Evolutionary conservation across 306 rosid species (phyloP), one percentile per base, ranked within the genome.

Genomic region (Inga leiocalycina): DNA sequence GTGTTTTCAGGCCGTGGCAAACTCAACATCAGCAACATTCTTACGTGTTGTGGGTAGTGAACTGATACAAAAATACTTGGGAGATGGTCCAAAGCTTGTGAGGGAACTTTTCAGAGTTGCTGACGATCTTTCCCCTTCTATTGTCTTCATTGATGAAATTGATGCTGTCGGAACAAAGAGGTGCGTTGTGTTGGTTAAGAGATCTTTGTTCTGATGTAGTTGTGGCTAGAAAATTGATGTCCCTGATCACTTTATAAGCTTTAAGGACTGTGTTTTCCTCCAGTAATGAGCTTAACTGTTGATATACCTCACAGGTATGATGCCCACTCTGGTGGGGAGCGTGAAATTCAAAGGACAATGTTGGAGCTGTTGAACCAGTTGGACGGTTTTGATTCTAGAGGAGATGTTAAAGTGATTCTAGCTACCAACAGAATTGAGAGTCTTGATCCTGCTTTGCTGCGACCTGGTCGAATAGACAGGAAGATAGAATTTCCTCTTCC

Each of bases 41-140:
- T 88, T 96, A 77, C 98, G 99, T 75, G 99, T 96, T 81, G 99
- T 96, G 88, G 99, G 99, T 48, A 96, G 99, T 89, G 99, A 96
- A 76, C 88, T 96, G 85, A 96, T 96, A 57, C 99, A 96, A 76
- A 96, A 94, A 79, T 96, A 96, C 88, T 84, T 96, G 85, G 98
- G 99, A 66, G 99, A 96, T 90, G 99, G 99, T 78, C 99, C 99
- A 45, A 96, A 94, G 82, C 90, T 96, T 80, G 99, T 96, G 74
- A 91, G 99, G 89, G 99, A 96, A 79, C 98, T 96, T 76, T 96
- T 96, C 69, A 93, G 99, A 83, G 99, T 94, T 84, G 99, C 98
- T 70, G 99, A 94, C 86, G 98, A 97, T 52, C 97, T 94, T 77
- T 97, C 99, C 68, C 99, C 99, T 30, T 86, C 99, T 20, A 96